Percentiles rank a stretch among this genome's conserved stretches.
phyloP scores from a whole-genome alignment of 2,329 filamentous ascomycete species.

The Arthrinium puccinioides region DNA sequence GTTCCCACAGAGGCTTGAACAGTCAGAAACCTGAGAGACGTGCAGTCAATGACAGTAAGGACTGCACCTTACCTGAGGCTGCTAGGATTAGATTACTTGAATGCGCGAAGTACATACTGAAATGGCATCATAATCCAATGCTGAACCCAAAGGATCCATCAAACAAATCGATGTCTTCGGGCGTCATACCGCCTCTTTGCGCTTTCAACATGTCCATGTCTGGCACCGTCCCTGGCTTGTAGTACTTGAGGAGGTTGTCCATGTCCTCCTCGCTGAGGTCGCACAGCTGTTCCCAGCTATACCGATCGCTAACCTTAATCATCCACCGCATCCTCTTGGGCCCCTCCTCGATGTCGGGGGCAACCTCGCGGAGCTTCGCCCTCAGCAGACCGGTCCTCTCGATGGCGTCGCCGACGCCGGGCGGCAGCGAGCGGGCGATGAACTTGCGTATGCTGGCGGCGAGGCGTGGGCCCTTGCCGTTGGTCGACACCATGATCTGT shows the following conservation, averaged over 20 bases:
- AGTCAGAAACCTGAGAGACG: no score
- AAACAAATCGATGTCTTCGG: slow-evolving; percentile 3
- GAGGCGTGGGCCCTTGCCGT: slow-evolving; percentile 88
- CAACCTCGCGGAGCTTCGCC: slow-evolving; percentile 69
- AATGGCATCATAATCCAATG: slow-evolving; percentile 1
- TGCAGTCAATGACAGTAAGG: no score
- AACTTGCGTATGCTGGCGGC: slow-evolving; percentile 78
- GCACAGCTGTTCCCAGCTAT: slow-evolving; percentile 78
- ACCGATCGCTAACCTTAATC: slow-evolving; percentile 82
- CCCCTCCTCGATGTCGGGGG: slow-evolving; percentile 64
- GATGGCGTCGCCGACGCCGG: slow-evolving; percentile 78
- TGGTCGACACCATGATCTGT: slow-evolving; percentile 98
- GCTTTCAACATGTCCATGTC: slow-evolving; percentile 46
- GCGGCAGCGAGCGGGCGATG: slow-evolving; percentile 70
- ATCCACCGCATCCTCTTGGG: slow-evolving; percentile 95
- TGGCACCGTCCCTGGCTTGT: slow-evolving; percentile 50
- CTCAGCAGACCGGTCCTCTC: slow-evolving; percentile 75
- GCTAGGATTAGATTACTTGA: no score
- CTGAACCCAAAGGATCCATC: slow-evolving; percentile 4
- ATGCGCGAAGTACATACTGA: no score
- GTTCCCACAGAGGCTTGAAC: no score
- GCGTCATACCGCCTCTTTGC: slow-evolving; percentile 33
- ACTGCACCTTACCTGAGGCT: no score
- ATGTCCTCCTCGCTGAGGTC: slow-evolving; percentile 78
- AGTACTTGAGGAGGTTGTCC: slow-evolving; percentile 73